A percentile compares a stretch with the other conserved stretches of the same genome.
Evolutionary conservation across 2,329 filamentous ascomycete species (phyloP).

Genomic region (Fusarium odoratissimum): DNA sequence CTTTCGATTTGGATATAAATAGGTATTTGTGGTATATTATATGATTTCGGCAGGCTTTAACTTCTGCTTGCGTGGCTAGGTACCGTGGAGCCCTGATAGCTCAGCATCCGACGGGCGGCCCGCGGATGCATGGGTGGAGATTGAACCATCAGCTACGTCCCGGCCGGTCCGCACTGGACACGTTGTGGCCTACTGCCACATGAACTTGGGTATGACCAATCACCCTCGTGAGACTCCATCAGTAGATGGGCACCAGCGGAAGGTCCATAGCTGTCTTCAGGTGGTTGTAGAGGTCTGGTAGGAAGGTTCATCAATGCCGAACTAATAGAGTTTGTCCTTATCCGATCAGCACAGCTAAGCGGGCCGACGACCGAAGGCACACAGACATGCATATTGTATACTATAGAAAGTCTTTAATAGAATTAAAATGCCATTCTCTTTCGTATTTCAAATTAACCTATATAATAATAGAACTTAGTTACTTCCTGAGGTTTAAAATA

Average conservation of each 20-base stretch:
- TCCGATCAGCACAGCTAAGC: not conserved
- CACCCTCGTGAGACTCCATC: not conserved
- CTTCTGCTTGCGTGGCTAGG: not conserved
- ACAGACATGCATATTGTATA: not conserved
- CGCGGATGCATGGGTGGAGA: not conserved
- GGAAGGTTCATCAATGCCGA: not conserved
- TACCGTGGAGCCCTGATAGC: not conserved
- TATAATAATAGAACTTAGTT: no score
- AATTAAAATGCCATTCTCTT: not conserved
- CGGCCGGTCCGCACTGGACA: rapidly evolving
- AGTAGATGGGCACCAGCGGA: no score
- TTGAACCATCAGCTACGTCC: not conserved
- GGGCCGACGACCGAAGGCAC: not conserved
- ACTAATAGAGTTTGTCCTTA: not conserved
- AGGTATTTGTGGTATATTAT: not conserved
- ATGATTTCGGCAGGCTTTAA: not conserved
- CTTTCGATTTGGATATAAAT: no score
- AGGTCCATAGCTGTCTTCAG: not conserved
- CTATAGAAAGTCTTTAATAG: not conserved
- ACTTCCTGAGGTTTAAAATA: no score
- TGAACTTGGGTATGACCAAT: not conserved
- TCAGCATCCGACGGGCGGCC: not conserved
- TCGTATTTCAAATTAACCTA: no score
- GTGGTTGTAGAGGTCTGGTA: not conserved
- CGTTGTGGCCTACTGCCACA: not conserved